Percentiles rank a stretch among this genome's conserved stretches.
phyloP scores from a whole-genome alignment of 2,329 filamentous ascomycete species.

The Acrocalymma vagum region DNA sequence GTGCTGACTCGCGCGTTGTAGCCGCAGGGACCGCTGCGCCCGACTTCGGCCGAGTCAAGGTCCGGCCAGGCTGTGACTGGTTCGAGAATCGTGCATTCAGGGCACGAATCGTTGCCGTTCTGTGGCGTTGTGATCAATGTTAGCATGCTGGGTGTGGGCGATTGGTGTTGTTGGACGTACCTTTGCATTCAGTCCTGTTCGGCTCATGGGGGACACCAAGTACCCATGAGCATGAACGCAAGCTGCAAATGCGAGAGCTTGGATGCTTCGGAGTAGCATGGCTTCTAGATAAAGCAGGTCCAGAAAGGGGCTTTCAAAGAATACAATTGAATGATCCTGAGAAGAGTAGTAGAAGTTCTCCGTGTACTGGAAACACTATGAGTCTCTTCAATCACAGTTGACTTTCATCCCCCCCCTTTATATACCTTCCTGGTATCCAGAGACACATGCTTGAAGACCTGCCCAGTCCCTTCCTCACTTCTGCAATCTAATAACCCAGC shows the following conservation, averaged over 20 bases:
- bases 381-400: too few species aligned
- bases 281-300: too few species aligned
- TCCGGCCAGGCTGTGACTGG: conserved; percentile 44
- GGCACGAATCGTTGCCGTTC: conserved; percentile 41
- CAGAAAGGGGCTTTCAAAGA: too few species aligned
- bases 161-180: conserved; percentile 6
- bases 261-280: conserved; percentile 26
- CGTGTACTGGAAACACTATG: too few species aligned
- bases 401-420: too few species aligned
- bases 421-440: too few species aligned
- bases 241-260: conserved; percentile 27
- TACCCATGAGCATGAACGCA: conserved; percentile 41
- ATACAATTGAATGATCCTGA: too few species aligned
- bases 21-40: conserved; percentile 42
- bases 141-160: not conserved
- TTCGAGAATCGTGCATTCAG: conserved; percentile 44
- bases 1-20: conserved; percentile 46
- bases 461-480: too few species aligned
- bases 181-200: conserved; percentile 42
- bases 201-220: conserved; percentile 41
- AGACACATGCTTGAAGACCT: too few species aligned
- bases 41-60: conserved; percentile 34
- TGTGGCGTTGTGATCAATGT: conserved; percentile 4
- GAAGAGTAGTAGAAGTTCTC: too few species aligned
- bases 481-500: too few species aligned